Conservation (phyloP, 768 basidiomycete species). For the Thelephora aurantiotincta region DNA sequence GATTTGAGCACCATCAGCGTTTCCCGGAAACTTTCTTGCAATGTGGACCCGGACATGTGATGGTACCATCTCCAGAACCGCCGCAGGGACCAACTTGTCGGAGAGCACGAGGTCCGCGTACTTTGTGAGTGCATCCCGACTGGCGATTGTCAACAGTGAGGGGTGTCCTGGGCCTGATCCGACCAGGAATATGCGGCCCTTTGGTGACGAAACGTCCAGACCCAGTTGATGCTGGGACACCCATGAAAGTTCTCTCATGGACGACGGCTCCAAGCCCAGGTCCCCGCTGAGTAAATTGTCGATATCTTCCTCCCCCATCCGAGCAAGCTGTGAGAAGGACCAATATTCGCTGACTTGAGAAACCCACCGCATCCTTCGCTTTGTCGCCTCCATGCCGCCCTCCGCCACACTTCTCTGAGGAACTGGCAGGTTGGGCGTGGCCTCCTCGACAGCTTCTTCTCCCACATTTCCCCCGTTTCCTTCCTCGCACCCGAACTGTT, state of each 20-base stretch:
- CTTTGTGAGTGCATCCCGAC: conserved; percentile 64
- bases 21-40: conserved; percentile 95
- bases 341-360: conserved; percentile 96
- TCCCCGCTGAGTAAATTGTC: conserved; percentile 36
- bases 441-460: conserved; percentile 10
- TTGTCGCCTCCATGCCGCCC: conserved; percentile 14
- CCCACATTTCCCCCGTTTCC: conserved; percentile 11
- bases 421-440: conserved; percentile 61
- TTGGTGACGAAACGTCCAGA: conserved; percentile 8
- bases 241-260: not conserved
- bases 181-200: conserved; percentile 76
- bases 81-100: conserved; percentile 90
- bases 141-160: conserved; percentile 78
- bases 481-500: conserved; percentile 21
- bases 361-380: conserved; percentile 80
- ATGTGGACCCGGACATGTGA: conserved; percentile 60
- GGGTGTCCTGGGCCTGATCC: conserved; percentile 96
- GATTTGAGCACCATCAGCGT: conserved; percentile 85
- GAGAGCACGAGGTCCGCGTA: conserved; percentile 82
- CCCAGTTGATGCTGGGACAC: conserved; percentile 14
- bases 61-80: conserved; percentile 79
- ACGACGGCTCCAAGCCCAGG: conserved; percentile 9
- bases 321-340: conserved; percentile 66
- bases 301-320: conserved; percentile 58
- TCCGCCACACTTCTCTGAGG: conserved; percentile 29